These are phyloP conservation scores for Infundibulicybe gibba DNA, from an alignment of 768 basidiomycete species.

Conservation along the genomic window DNA sequence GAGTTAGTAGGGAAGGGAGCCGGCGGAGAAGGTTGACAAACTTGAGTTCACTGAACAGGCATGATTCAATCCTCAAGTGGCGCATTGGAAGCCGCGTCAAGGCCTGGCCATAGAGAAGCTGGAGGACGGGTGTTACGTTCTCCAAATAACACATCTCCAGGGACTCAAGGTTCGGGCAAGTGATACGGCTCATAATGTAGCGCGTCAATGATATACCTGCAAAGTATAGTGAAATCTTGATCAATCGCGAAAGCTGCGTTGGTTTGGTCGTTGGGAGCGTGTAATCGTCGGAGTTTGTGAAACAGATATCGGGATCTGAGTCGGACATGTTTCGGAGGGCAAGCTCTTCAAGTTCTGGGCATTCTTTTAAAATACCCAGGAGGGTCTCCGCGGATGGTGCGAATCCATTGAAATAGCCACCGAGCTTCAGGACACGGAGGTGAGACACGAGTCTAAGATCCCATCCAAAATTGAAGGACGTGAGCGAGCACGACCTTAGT, in stretches of 20 bases:
- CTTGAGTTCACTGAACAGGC: conserved; percentile 71
- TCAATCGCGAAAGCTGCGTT: conserved; percentile 57
- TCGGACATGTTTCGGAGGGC: conserved; percentile 77
- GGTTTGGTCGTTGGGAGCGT: conserved; percentile 31
- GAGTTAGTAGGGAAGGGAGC: conserved; percentile 55
- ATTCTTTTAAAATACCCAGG: conserved; percentile 65
- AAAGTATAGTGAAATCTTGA: conserved; percentile 73
- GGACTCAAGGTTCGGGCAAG: conserved; percentile 66
- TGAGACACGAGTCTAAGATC: conserved; percentile 56
- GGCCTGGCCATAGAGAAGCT: conserved; percentile 66
- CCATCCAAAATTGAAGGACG: conserved; percentile 87
- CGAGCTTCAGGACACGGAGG: conserved; percentile 68
- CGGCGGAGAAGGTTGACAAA: conserved; percentile 63
- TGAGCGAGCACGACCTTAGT: conserved; percentile 69
- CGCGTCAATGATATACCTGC: conserved; percentile 66
- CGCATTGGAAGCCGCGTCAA: conserved; percentile 68
- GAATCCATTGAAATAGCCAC: conserved; percentile 76
- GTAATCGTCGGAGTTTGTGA: conserved; percentile 27
- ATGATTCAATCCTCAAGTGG: conserved; percentile 69
- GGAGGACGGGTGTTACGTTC: conserved; percentile 67
- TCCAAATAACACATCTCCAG: conserved; percentile 77
- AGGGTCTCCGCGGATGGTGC: conserved; percentile 66
- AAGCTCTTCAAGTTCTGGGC: conserved; percentile 76
- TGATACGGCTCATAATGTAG: conserved; percentile 63
- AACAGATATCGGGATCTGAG: conserved; percentile 47